Percentiles rank a stretch among this genome's conserved stretches.
Conservation (phyloP, 495 filamentous ascomycete genomes). For the Penicillium pulvis region DNA sequence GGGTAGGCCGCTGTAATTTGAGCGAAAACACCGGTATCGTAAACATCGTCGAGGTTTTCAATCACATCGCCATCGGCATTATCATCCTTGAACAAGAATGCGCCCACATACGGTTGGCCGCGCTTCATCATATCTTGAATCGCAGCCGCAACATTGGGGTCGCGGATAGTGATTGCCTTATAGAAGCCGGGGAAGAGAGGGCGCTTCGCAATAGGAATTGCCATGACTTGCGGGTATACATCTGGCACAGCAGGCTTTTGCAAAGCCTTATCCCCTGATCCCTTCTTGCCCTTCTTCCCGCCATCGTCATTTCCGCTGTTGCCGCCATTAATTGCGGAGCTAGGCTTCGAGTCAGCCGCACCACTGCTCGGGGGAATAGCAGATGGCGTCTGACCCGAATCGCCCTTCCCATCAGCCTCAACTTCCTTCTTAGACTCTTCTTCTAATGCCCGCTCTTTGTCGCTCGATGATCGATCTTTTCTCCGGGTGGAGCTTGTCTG, state of each 20-base stretch:
- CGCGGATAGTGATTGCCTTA: conserved; percentile 94
- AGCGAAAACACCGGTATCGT: conserved; percentile 95
- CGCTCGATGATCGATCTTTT: conserved; percentile 40
- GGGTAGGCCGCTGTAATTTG: conserved; percentile 96
- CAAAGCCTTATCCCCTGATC: conserved; percentile 68
- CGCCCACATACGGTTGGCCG: conserved; percentile 97
- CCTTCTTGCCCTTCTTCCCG: conserved; percentile 63
- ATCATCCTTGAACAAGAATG: conserved; percentile 96
- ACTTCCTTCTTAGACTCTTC: conserved; percentile 47
- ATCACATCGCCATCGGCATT: conserved; percentile 90
- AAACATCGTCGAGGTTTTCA: conserved; percentile 81
- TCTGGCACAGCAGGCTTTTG: conserved; percentile 89
- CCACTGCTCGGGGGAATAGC: conserved; percentile 48
- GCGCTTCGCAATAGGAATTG: conserved; percentile 94
- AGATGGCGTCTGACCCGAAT: conserved; percentile 47
- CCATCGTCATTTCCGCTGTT: conserved; percentile 53
- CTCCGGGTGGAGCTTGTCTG: conserved; percentile 35
- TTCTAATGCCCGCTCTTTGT: conserved; percentile 43
- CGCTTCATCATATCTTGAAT: conserved; percentile 96
- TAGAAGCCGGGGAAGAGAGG: conserved; percentile 98
- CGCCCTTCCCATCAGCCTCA: conserved; percentile 40
- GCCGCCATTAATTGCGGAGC: conserved; percentile 49
- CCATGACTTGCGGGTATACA: conserved; percentile 97
- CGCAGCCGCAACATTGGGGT: conserved; percentile 83
- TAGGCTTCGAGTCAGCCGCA: conserved; percentile 48